A percentile compares a stretch with the other conserved stretches of the same genome.
phyloP scores from a whole-genome alignment of 176 grass and related monocot genomes.

The Oryza officinalis region DNA sequence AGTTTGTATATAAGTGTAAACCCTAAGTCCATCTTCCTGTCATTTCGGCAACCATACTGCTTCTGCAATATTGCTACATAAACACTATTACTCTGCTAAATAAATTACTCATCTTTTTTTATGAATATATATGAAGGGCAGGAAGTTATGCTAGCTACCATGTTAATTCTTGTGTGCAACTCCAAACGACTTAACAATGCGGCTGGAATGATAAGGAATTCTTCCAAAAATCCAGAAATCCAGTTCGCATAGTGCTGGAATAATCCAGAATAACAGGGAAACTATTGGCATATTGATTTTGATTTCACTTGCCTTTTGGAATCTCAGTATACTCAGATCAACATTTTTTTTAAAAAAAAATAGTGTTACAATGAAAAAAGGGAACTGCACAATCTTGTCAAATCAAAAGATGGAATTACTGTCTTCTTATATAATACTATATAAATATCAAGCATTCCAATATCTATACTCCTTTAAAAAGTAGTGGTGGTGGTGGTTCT shows the following conservation, averaged over 20 bases:
- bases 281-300: background rate
- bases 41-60: background rate
- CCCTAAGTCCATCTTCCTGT: background rate
- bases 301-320: background rate
- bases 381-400: conserved; percentile 36
- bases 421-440: conserved; percentile 28
- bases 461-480: too few relatives aligned
- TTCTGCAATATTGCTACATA: background rate
- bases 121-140: background rate
- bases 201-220: too few relatives aligned
- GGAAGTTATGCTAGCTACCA: background rate
- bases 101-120: background rate
- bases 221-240: too few relatives aligned
- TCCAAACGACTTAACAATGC: background rate
- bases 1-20: background rate
- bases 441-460: background rate
- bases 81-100: background rate
- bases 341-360: background rate
- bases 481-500: too few relatives aligned
- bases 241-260: background rate
- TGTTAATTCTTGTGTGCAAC: background rate
- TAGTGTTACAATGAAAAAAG: background rate
- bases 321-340: background rate
- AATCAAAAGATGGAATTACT: conserved; percentile 31
- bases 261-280: background rate